Percentiles rank a stretch among this genome's conserved stretches.
Conservation (phyloP, 495 filamentous ascomycete genomes). For the Podospora sp. region DNA sequence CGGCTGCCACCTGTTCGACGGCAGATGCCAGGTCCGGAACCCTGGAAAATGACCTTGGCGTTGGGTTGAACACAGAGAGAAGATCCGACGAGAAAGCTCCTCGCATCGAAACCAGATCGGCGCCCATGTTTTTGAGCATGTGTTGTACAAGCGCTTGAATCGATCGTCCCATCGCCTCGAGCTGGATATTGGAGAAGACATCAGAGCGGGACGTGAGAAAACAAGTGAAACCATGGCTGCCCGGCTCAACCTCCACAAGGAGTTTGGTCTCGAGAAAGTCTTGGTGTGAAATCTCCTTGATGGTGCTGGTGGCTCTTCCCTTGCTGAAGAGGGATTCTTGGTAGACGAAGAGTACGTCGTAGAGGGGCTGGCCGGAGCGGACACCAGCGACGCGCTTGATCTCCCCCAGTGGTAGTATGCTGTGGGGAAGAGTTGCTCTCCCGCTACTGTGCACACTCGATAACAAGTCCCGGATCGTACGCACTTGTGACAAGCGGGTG, state of each 20-base stretch:
- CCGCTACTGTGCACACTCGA: constrained; percentile 61
- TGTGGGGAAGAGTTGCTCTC: constrained; percentile 60
- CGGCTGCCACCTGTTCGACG: constrained; percentile 55
- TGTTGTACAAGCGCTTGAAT: constrained; percentile 39
- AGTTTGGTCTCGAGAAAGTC: constrained; percentile 76
- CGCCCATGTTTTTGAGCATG: constrained; percentile 43
- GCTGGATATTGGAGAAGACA: constrained; percentile 48
- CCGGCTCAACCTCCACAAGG: constrained; percentile 70
- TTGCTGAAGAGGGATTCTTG: constrained; percentile 64
- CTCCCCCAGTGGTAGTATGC: constrained; percentile 61
- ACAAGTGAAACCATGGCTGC: constrained; percentile 51
- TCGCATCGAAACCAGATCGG: constrained; percentile 34
- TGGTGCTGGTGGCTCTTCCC: neutral
- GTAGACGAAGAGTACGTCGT: constrained; percentile 75
- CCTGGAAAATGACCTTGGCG: constrained; percentile 27
- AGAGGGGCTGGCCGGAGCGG: constrained; percentile 53
- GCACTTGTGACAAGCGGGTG: constrained; percentile 49
- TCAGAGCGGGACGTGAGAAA: constrained; percentile 56
- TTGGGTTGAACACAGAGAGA: constrained; percentile 53
- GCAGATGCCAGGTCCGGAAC: constrained; percentile 47
- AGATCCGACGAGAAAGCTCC: constrained; percentile 38
- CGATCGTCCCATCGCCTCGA: constrained; percentile 48
- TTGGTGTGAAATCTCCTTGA: constrained; percentile 54
- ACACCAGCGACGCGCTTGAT: constrained; percentile 63
- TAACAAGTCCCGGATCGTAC: constrained; percentile 60